Evolutionary conservation across 2,329 filamentous ascomycete genomes (phyloP).

Genomic region (Aspergillus arachidicola): DNA sequence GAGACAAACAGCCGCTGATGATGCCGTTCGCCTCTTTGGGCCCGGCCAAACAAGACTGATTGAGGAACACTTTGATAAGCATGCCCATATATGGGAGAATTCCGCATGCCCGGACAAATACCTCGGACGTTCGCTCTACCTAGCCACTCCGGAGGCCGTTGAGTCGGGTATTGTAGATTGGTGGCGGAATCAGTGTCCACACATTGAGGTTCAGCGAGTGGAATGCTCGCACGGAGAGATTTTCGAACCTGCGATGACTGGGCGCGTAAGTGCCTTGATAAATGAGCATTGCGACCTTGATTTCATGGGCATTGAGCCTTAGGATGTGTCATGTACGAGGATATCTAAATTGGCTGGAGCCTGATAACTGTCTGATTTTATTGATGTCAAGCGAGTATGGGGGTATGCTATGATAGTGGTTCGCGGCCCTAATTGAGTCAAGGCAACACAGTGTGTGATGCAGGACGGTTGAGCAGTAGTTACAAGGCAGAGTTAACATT

Average conservation of each 20-base stretch:
- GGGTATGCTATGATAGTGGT: no score
- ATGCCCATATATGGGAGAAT: neutral
- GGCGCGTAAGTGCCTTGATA: neutral
- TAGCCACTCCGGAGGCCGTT: neutral
- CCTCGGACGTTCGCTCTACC: neutral
- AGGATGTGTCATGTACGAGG: no score
- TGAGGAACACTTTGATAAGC: neutral
- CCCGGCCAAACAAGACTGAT: neutral
- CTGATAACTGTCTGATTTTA: no score
- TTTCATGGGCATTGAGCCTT: neutral
- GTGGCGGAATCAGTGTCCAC: neutral
- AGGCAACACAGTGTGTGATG: no score
- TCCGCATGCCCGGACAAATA: neutral
- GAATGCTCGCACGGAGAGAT: neutral
- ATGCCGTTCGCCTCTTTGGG: neutral
- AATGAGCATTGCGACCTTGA: neutral
- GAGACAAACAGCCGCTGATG: neutral
- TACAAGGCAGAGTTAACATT: neutral
- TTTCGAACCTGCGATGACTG: neutral
- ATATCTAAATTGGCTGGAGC: no score
- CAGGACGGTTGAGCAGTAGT: neutral
- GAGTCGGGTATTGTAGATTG: neutral
- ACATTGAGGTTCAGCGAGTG: neutral
- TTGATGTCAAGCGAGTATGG: no score
- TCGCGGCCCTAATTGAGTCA: no score